Conservation (phyloP, 2,329 filamentous ascomycete species). For the Teratosphaeriaceae sp. region DNA sequence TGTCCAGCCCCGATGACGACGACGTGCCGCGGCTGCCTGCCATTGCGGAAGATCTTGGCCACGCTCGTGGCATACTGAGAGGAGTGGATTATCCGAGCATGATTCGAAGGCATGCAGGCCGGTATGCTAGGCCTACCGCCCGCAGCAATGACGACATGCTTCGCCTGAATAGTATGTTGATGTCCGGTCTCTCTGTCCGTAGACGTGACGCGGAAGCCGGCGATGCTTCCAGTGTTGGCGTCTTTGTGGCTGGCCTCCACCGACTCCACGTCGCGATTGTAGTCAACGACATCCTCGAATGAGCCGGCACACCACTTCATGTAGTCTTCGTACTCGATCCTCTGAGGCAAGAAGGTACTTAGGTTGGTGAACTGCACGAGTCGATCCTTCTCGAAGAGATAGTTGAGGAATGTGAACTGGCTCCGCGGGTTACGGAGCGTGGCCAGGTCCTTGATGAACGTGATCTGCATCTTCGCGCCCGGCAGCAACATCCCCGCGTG, state of each 20-base stretch:
- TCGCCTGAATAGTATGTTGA: slow-evolving; percentile 48
- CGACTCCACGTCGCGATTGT: slow-evolving; percentile 69
- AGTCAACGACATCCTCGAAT: slow-evolving; percentile 68
- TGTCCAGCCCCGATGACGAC: slow-evolving; percentile 86
- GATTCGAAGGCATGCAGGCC: slow-evolving; percentile 58
- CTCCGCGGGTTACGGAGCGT: slow-evolving; percentile 81
- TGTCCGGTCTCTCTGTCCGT: slow-evolving; percentile 54
- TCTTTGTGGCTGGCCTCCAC: slow-evolving; percentile 54
- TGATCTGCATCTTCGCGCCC: slow-evolving; percentile 89
- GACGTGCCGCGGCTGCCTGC: slow-evolving; percentile 58
- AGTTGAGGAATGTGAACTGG: slow-evolving; percentile 93
- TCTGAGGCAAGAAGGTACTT: slow-evolving; percentile 76
- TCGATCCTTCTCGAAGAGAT: slow-evolving; percentile 73
- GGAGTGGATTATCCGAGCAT: slow-evolving; percentile 76
- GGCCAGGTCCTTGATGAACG: slow-evolving; percentile 92
- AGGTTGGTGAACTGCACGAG: slow-evolving; percentile 88
- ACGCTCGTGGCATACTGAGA: slow-evolving; percentile 71
- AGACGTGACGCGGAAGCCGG: slow-evolving; percentile 62
- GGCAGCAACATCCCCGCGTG: slow-evolving; percentile 93
- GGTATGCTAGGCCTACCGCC: slow-evolving; percentile 67
- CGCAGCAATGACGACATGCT: slow-evolving; percentile 64
- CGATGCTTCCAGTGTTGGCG: slow-evolving; percentile 46
- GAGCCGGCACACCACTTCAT: slow-evolving; percentile 82
- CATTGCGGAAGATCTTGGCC: slow-evolving; percentile 52
- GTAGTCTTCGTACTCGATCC: slow-evolving; percentile 91